Evolutionary conservation across 108 stramenopile genomes (phyloP).

Genomic region (Cyclotella kingstonii): DNA sequence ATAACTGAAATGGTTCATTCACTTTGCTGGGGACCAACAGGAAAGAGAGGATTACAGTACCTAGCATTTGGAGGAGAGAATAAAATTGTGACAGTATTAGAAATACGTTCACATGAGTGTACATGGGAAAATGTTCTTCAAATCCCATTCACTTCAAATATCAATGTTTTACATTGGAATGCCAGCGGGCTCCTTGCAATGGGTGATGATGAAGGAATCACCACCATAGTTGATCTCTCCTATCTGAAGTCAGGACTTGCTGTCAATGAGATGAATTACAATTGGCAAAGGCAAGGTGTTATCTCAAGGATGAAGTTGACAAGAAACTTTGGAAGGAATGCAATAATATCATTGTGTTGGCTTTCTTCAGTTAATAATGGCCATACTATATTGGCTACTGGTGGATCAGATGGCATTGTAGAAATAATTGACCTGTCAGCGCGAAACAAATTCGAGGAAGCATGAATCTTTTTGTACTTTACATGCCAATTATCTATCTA

Average conservation of each 20-base stretch:
- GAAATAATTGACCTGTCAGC: conserved; percentile 68
- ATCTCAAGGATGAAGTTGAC: conserved; percentile 71
- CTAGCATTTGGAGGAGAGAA: conserved; percentile 70
- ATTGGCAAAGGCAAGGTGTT: conserved; percentile 71
- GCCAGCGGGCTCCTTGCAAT: conserved; percentile 53
- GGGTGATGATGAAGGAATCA: conserved; percentile 61
- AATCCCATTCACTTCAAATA: conserved; percentile 42
- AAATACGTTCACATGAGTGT: conserved; percentile 56
- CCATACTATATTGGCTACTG: conserved; percentile 57
- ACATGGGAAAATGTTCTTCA: conserved; percentile 68
- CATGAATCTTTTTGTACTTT: too few species aligned
- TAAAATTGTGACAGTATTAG: conserved; percentile 50
- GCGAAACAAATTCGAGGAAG: conserved; percentile 1
- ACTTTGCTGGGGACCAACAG: conserved; percentile 67
- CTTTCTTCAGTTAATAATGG: conserved; percentile 36
- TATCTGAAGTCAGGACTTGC: conserved; percentile 65
- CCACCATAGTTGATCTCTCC: conserved; percentile 58
- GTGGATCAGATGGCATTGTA: conserved; percentile 68
- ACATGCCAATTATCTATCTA: too few species aligned
- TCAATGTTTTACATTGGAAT: conserved; percentile 68
- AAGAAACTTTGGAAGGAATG: conserved; percentile 53
- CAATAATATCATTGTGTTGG: conserved; percentile 60
- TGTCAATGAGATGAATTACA: conserved; percentile 77
- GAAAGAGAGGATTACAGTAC: conserved; percentile 52
- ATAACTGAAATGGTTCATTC: conserved; percentile 39